Evolutionary conservation across 352 stramenopile genomes (phyloP).

Genomic region (Nothophytophthora sp.): DNA sequence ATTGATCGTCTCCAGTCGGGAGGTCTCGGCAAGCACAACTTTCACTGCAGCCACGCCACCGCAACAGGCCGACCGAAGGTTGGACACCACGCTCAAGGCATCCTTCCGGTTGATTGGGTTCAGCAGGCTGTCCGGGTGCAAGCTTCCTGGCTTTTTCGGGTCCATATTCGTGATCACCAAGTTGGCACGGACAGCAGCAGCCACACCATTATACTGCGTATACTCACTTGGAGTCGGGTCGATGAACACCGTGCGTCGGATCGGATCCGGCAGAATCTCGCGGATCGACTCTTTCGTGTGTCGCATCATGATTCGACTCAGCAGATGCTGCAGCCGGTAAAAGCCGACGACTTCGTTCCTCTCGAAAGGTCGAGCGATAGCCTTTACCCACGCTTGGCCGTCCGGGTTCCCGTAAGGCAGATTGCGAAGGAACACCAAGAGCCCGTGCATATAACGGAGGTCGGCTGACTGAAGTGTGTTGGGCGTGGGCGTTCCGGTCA

Average conservation of each 20-base stretch:
- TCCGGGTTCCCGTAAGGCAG: slow-evolving; percentile 78
- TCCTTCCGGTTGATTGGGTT: slow-evolving; percentile 73
- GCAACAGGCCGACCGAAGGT: slow-evolving; percentile 64
- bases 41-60: slow-evolving; percentile 49
- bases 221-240: slow-evolving; percentile 72
- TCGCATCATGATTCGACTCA: slow-evolving; percentile 93
- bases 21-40: slow-evolving; percentile 37
- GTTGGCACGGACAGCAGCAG: slow-evolving; percentile 61
- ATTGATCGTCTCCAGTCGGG: slow-evolving; percentile 68
- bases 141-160: slow-evolving; percentile 48
- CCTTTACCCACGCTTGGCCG: slow-evolving; percentile 74
- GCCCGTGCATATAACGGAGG: slow-evolving; percentile 88
- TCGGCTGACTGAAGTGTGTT: slow-evolving; percentile 86
- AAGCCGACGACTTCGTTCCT: slow-evolving; percentile 53
- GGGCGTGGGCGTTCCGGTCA: slow-evolving; percentile 96
- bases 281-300: slow-evolving; percentile 94
- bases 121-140: slow-evolving; percentile 72
- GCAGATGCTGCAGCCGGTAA: slow-evolving; percentile 76
- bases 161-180: slow-evolving; percentile 82
- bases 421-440: slow-evolving; percentile 93
- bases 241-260: slow-evolving; percentile 52
- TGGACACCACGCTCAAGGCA: slow-evolving; percentile 54
- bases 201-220: slow-evolving; percentile 72
- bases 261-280: slow-evolving; percentile 53
- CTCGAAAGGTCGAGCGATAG: slow-evolving; percentile 78